phyloP scores from a whole-genome alignment of 257 asterid genomes.

The Lycium barbarum region DNA sequence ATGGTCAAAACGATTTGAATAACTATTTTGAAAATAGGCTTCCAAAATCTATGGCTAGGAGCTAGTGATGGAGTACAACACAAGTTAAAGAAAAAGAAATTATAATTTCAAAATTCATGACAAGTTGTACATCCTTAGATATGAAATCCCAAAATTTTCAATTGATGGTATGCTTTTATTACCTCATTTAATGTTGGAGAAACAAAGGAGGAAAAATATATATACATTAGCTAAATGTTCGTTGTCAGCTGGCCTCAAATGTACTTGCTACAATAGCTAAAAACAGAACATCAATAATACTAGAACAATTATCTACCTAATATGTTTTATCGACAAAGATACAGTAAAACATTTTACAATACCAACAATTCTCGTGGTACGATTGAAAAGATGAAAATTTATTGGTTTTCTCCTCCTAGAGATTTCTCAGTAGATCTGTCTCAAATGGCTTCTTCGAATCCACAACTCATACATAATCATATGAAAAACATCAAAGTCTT shows the following conservation, averaged over 20 bases:
- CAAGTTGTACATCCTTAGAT: too few species aligned
- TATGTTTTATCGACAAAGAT: neutral
- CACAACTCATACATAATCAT: constrained; percentile 90
- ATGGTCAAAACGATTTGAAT: too few species aligned
- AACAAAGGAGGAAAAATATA: too few species aligned
- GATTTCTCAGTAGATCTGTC: neutral
- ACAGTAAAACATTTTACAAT: neutral
- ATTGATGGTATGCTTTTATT: too few species aligned
- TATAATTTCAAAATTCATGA: too few species aligned
- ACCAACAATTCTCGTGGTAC: neutral
- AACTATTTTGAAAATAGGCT: too few species aligned
- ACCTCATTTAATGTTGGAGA: too few species aligned
- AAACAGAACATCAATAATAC: neutral
- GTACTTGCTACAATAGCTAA: neutral
- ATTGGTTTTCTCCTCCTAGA: neutral
- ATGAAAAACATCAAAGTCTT: constrained; percentile 74
- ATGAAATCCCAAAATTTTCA: too few species aligned
- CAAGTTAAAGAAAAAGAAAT: too few species aligned
- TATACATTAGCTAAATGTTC: neutral
- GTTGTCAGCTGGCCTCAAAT: neutral
- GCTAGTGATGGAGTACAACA: too few species aligned
- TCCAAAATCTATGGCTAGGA: too few species aligned
- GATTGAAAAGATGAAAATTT: neutral
- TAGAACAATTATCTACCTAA: neutral
- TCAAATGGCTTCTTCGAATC: constrained; percentile 72